Evolutionary conservation across 805 yeast genomes (phyloP).

Genomic region (Diddensiella transvaalensis): DNA sequence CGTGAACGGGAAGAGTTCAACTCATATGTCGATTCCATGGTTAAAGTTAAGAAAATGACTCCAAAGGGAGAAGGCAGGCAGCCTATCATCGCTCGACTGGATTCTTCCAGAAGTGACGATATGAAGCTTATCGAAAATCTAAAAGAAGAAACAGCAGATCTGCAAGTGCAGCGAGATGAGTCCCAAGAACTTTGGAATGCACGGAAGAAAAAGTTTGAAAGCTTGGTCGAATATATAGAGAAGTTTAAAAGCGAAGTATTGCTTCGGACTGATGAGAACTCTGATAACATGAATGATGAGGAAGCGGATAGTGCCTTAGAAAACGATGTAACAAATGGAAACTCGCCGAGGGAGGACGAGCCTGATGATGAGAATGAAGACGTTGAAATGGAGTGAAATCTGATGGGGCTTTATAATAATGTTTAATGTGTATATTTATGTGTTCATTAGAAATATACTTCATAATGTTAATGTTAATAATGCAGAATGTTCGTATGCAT

Average conservation of each 20-base stretch:
- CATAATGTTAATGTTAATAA: too few relatives aligned
- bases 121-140: slow-evolving; percentile 17
- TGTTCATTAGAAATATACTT: too few relatives aligned
- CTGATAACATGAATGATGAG: slow-evolving; percentile 2
- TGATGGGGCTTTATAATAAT: neutral
- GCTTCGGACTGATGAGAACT: slow-evolving; percentile 10
- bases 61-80: slow-evolving; percentile 6
- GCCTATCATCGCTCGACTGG: slow-evolving; percentile 23
- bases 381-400: slow-evolving; percentile 1
- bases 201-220: slow-evolving; percentile 23
- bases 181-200: slow-evolving; percentile 22
- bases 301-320: neutral
- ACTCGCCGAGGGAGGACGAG: neutral
- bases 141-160: slow-evolving; percentile 25
- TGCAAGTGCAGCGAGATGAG: slow-evolving; percentile 20
- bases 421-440: neutral
- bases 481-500: neutral
- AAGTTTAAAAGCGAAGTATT: slow-evolving; percentile 23
- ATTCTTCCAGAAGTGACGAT: slow-evolving; percentile 24
- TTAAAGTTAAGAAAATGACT: slow-evolving; percentile 18
- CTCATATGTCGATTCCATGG: slow-evolving; percentile 21
- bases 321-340: neutral
- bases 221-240: slow-evolving; percentile 22
- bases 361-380: neutral
- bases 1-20: slow-evolving; percentile 27